Base-by-base conservation (phyloP, 768 basidiomycete species). In the Cystobasidium onofrii region DNA sequence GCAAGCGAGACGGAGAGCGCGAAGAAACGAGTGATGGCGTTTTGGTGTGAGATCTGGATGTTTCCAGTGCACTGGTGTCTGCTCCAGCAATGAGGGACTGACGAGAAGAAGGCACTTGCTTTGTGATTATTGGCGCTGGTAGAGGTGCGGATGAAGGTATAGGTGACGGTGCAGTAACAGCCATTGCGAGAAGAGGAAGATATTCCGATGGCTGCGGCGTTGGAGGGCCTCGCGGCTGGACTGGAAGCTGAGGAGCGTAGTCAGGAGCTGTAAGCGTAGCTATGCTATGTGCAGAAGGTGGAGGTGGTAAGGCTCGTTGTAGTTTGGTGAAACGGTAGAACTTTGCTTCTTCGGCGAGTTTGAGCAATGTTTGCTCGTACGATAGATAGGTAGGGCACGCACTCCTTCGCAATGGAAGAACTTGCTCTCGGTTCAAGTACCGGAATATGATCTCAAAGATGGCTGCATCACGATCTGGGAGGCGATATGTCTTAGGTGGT, bases 401-500 rank as follows among this genome's bases (percentile, higher is more conserved):
- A 15, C 36, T 39, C 31, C 54, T 60, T n/a, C 69, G 54, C 55
- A 71, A 36, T 23, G 69, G 69, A n/a, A 71, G 23, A 7, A 71
- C 55, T n/a, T 41, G 31, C 25, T 71, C 69, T 18, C 69, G 17
- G 54, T 71, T 71, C 69, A 71, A 27, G 34, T 57, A 71, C 3
- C 69, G 50, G 31, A 33, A 71, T 17, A 71, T 71, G 69, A 71
- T 71, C 33, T 71, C 36, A 54, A 71, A 71, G 12, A 71, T 71
- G 18, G 50, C 54, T 33, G 69, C 69, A 25, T 71, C 69, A 20
- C 69, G 29, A 52, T 71, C 69, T 10, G 69, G 69, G 6, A 71
- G 52, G 25, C 69, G 23, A 34, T 71, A 71, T 10, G 69, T 71
- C 17, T 52, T 31, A 15, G 34, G n/a, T 60, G 52, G 15, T 10